Evolutionary conservation across 2,329 filamentous ascomycete genomes (phyloP).

Genomic region (Teratosphaeria destructans): DNA sequence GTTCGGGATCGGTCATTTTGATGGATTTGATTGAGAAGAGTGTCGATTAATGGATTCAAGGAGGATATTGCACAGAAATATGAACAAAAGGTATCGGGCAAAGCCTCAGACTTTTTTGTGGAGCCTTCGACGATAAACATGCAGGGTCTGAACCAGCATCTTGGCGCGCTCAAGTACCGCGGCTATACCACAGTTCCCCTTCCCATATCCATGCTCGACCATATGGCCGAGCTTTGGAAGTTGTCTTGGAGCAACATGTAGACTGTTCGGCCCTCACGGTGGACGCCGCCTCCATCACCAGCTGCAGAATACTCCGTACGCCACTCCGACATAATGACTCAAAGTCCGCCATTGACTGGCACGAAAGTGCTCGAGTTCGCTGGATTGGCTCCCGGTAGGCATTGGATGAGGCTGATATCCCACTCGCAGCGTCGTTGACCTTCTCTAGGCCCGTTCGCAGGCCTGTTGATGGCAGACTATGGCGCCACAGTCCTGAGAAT

Average conservation of each 20-base stretch:
- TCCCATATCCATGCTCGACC: background rate
- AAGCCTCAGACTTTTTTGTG: too few species aligned
- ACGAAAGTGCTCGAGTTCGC: slow-evolving; percentile 57
- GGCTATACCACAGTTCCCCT: background rate
- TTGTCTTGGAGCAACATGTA: slow-evolving; percentile 1
- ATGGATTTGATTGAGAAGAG: background rate
- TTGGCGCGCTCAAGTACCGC: background rate
- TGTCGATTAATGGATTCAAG: too few species aligned
- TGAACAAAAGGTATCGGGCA: too few species aligned
- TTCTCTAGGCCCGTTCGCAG: slow-evolving; percentile 66
- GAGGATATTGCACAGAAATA: too few species aligned
- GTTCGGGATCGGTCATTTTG: slow-evolving; percentile 12
- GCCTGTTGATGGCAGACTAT: slow-evolving; percentile 79
- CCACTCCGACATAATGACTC: slow-evolving; percentile 11
- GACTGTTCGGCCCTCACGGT: background rate
- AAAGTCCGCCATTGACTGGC: slow-evolving; percentile 43
- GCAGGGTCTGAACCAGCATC: too few species aligned
- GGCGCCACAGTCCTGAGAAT: slow-evolving; percentile 81
- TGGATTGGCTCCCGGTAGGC: slow-evolving; percentile 47
- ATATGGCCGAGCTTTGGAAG: background rate
- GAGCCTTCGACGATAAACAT: too few species aligned
- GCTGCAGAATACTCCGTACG: slow-evolving; percentile 2
- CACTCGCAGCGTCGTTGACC: background rate
- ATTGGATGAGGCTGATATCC: background rate
- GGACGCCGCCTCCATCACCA: background rate